Conservation (phyloP, 2,329 filamentous ascomycete species). For the Bipolaris oryzae region DNA sequence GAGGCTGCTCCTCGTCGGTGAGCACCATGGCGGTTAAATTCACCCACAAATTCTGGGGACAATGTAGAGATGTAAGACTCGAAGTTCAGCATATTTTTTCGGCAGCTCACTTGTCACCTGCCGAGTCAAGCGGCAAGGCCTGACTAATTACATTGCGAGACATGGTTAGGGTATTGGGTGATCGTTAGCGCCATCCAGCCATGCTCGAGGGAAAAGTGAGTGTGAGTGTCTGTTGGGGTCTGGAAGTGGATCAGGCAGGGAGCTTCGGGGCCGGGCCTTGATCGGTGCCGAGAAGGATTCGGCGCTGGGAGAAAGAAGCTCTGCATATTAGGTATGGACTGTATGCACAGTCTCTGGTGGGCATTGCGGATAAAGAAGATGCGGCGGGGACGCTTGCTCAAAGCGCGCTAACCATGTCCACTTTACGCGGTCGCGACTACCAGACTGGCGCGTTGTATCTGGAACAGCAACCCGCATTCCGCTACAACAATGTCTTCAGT, state of each 20-base stretch:
- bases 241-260: neutral
- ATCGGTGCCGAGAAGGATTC: neutral
- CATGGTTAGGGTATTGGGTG: constrained; percentile 5
- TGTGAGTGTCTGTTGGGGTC: neutral
- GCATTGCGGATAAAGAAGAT: neutral
- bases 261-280: too few relatives aligned
- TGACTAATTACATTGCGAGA: constrained; percentile 8
- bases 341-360: neutral
- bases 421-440: constrained; percentile 18
- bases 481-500: constrained; percentile 17
- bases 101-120: neutral
- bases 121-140: constrained; percentile 2
- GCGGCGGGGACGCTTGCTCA: constrained; percentile 7
- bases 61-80: neutral
- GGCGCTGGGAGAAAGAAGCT: neutral
- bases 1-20: constrained; percentile 38
- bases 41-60: neutral
- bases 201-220: neutral
- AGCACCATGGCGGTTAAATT: constrained; percentile 21
- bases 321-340: too few relatives aligned
- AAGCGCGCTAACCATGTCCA: constrained; percentile 15
- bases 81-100: constrained; percentile 7
- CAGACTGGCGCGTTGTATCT: constrained; percentile 7
- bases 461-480: constrained; percentile 7
- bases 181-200: neutral